phyloP scores from a whole-genome alignment of 345 rosid genomes.

The Eucalyptus camaldulensis region DNA sequence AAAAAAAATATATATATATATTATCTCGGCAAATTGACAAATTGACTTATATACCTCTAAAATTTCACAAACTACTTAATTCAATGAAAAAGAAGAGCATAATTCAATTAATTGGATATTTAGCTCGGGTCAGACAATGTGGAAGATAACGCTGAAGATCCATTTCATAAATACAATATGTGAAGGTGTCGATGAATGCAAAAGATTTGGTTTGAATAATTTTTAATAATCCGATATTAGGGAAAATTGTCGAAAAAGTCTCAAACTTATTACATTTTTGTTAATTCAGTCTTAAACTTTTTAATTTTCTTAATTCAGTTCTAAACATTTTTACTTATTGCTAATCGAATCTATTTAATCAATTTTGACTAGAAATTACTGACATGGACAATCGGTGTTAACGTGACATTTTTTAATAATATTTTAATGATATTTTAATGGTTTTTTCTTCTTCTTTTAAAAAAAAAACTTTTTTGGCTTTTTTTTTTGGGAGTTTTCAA shows the following conservation, averaged over 20 bases:
- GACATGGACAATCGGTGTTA: fast-evolving
- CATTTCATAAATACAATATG: not conserved
- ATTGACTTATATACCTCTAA: not conserved
- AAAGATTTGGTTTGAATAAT: not conserved
- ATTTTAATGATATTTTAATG: too few species aligned
- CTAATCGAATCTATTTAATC: fast-evolving
- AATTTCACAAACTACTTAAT: not conserved
- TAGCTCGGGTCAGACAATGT: fast-evolving
- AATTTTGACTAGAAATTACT: fast-evolving
- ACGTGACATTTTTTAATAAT: too few species aligned
- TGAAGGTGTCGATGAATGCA: not conserved
- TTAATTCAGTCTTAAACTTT: fast-evolving
- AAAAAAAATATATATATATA: too few species aligned
- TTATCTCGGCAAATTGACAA: not conserved
- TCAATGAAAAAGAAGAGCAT: not conserved
- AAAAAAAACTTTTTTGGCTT: too few species aligned
- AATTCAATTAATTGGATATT: not conserved
- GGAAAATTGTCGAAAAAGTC: fast-evolving
- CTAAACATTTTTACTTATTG: fast-evolving
- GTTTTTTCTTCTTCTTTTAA: too few species aligned
- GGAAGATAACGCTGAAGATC: too few species aligned
- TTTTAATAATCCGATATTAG: fast-evolving
- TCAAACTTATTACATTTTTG: fast-evolving
- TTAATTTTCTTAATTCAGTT: too few species aligned
- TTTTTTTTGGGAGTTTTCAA: too few species aligned